A percentile compares a stretch with the other conserved stretches of the same genome.
phyloP scores from a whole-genome alignment of 208 protist species.

The Acanthamoeba royreba region DNA sequence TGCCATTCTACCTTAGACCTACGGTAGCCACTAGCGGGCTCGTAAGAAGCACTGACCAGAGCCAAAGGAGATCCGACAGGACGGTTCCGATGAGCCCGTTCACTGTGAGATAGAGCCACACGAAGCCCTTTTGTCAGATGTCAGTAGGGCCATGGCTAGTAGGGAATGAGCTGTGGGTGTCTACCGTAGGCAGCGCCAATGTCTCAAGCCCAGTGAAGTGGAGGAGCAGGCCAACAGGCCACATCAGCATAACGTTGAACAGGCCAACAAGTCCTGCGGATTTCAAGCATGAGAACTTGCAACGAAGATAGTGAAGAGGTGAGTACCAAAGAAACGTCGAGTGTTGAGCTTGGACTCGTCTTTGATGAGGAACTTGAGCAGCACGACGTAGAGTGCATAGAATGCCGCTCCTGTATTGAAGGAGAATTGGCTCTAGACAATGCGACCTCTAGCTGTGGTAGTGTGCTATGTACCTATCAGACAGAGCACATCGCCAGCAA shows the following conservation, averaged over 20 bases:
- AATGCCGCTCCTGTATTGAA: neutral
- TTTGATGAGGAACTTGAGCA: constrained; percentile 40
- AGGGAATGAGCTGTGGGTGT: neutral
- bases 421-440: neutral
- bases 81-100: constrained; percentile 58
- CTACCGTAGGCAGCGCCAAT: neutral
- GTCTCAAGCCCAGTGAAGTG: constrained; percentile 14
- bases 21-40: constrained; percentile 54
- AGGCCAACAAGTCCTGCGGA: constrained; percentile 18
- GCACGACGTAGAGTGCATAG: constrained; percentile 37
- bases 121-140: neutral
- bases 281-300: neutral
- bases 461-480: neutral
- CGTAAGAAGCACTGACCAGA: constrained; percentile 52
- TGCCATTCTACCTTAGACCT: neutral
- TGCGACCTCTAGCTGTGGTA: neutral
- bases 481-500: constrained; percentile 12
- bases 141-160: neutral
- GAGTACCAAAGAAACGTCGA: constrained; percentile 40
- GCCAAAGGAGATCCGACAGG: constrained; percentile 54
- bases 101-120: constrained; percentile 22
- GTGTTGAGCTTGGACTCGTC: constrained; percentile 38
- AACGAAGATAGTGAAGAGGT: neutral
- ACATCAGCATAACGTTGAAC: constrained; percentile 32
- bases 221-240: constrained; percentile 46